These are phyloP conservation scores for Fusarium camptoceras DNA, from an alignment of 2,329 filamentous ascomycete species.

Conservation along the genomic window DNA sequence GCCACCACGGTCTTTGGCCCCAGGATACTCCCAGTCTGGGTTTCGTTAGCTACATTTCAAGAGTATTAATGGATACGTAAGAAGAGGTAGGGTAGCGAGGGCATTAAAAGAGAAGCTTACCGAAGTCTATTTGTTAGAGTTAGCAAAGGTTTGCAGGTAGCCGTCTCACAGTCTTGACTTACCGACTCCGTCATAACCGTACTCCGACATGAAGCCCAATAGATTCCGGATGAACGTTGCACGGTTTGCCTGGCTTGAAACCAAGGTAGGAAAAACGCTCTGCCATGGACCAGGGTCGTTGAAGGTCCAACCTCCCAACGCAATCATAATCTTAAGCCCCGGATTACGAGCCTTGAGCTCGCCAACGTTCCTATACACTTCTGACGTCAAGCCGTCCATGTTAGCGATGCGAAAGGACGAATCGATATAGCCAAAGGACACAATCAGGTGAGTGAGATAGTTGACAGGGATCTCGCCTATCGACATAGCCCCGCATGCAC, in stretches of 20 bases:
- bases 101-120: too few species aligned
- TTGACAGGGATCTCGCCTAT: background rate
- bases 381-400: background rate
- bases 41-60: too few species aligned
- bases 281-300: conserved; percentile 36
- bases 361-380: conserved; percentile 44
- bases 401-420: background rate
- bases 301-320: conserved; percentile 58
- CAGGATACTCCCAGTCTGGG: conserved; percentile 48
- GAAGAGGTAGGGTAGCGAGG: too few species aligned
- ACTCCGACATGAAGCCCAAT: conserved; percentile 30
- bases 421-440: background rate
- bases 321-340: conserved; percentile 49
- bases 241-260: conserved; percentile 36
- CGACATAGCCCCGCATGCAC: background rate
- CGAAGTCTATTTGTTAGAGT: too few species aligned
- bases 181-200: conserved; percentile 48
- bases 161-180: too few species aligned
- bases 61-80: too few species aligned
- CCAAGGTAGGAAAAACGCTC: conserved; percentile 45
- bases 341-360: conserved; percentile 45
- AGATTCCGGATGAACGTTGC: conserved; percentile 54
- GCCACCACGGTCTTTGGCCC: conserved; percentile 42
- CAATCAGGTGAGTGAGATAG: background rate
- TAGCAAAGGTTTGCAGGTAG: too few species aligned